These are phyloP conservation scores for Myxozyma udenii DNA, from an alignment of 805 yeast species.

Conservation along the genomic window DNA sequence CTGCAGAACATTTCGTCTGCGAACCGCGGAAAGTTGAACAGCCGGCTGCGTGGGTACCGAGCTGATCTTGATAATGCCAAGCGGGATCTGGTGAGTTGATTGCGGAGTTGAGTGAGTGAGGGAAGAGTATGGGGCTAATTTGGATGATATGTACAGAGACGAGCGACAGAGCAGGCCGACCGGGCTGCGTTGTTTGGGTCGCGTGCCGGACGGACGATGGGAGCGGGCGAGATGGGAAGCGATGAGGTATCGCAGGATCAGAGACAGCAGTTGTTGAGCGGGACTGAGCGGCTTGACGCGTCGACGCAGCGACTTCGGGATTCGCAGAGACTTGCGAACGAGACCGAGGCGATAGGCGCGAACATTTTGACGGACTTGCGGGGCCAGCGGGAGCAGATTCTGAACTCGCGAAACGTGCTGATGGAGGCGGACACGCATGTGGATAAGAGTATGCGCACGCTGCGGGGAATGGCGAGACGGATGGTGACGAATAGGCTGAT, in stretches of 20 bases:
- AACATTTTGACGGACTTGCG: conserved; percentile 82
- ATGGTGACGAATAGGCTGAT: conserved; percentile 27
- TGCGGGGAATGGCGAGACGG: conserved; percentile 81
- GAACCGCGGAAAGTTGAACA: conserved; percentile 65
- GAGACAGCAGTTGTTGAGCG: conserved; percentile 73
- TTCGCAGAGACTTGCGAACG: conserved; percentile 84
- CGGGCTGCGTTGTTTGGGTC: conserved; percentile 70
- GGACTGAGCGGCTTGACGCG: conserved; percentile 76
- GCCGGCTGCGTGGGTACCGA: conserved; percentile 71
- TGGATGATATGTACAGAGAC: conserved; percentile 39
- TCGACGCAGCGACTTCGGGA: conserved; percentile 81
- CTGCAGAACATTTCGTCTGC: conserved; percentile 78
- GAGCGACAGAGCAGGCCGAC: conserved; percentile 66
- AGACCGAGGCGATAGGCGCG: conserved; percentile 89
- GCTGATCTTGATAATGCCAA: conserved; percentile 58
- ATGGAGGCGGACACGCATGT: conserved; percentile 90
- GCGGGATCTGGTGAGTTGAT: conserved; percentile 35
- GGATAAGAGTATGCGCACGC: conserved; percentile 80
- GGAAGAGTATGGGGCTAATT: not conserved
- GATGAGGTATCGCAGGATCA: conserved; percentile 55
- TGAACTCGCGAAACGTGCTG: conserved; percentile 70
- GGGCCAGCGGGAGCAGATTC: conserved; percentile 88
- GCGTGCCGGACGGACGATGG: conserved; percentile 38
- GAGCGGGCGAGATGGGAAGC: conserved; percentile 29
- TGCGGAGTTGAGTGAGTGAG: not conserved